phyloP scores from a whole-genome alignment of 352 stramenopile genomes.

The Pythium aquatile region DNA sequence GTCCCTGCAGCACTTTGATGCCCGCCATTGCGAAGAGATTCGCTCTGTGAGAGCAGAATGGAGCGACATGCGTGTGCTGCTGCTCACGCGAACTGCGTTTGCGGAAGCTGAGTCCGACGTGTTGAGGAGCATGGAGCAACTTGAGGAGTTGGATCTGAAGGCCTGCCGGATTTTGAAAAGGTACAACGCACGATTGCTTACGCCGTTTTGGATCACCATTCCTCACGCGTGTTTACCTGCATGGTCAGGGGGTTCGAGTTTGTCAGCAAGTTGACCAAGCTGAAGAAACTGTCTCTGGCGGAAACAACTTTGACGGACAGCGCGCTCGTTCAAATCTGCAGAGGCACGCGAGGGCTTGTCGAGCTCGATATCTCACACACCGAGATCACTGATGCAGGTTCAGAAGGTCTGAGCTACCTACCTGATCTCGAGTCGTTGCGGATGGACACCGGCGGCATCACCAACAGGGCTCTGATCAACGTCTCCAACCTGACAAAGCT shows the following conservation, averaged over 20 bases:
- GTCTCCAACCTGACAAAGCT: slow-evolving; percentile 53
- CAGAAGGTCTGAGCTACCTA: slow-evolving; percentile 45
- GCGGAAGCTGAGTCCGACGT: slow-evolving; percentile 58
- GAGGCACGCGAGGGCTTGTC: slow-evolving; percentile 36
- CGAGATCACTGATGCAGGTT: slow-evolving; percentile 62
- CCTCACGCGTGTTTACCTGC: neutral
- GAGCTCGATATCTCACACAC: slow-evolving; percentile 69
- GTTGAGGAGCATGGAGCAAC: slow-evolving; percentile 44
- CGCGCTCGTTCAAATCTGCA: slow-evolving; percentile 64
- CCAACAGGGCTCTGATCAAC: slow-evolving; percentile 56
- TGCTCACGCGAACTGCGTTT: slow-evolving; percentile 64
- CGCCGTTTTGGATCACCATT: no score
- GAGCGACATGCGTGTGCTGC: slow-evolving; percentile 48
- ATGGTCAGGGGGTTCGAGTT: slow-evolving; percentile 59
- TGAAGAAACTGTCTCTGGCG: slow-evolving; percentile 55
- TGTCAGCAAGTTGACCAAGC: slow-evolving; percentile 48
- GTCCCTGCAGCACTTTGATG: slow-evolving; percentile 63
- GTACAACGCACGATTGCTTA: slow-evolving; percentile 21
- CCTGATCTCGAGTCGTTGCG: slow-evolving; percentile 55
- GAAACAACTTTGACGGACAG: slow-evolving; percentile 64
- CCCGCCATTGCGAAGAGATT: slow-evolving; percentile 60
- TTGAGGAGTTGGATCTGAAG: slow-evolving; percentile 65
- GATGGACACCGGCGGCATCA: slow-evolving; percentile 64
- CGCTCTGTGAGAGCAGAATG: slow-evolving; percentile 52
- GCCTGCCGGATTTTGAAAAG: slow-evolving; percentile 70